A percentile compares a stretch with the other conserved stretches of the same genome.
Evolutionary conservation across 768 basidiomycete species (phyloP).

Genomic region (Boletus rubropictus): DNA sequence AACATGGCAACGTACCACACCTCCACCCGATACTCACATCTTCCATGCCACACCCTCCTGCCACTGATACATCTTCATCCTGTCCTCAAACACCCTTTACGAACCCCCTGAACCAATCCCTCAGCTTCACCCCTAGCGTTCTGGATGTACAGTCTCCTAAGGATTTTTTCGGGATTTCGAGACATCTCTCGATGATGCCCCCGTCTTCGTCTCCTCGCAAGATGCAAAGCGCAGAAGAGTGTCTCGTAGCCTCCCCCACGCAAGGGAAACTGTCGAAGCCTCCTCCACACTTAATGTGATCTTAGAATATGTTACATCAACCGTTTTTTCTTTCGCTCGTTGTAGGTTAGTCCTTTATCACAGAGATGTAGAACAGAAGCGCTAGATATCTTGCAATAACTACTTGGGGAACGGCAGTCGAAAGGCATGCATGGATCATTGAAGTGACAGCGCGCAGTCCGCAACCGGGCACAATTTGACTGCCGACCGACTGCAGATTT

Average conservation of each 20-base stretch:
- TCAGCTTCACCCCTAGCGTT: neutral
- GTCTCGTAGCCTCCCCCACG: slow-evolving; percentile 1
- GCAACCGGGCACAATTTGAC: neutral
- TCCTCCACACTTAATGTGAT: slow-evolving; percentile 19
- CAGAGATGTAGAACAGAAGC: neutral
- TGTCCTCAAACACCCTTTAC: neutral
- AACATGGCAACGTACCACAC: slow-evolving; percentile 2
- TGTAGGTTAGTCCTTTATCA: neutral
- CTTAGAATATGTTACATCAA: slow-evolving; percentile 4
- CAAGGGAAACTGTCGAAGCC: slow-evolving; percentile 18
- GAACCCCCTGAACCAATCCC: neutral
- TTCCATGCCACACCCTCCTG: slow-evolving; percentile 1
- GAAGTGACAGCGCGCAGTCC: too few relatives aligned
- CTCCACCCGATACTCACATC: neutral
- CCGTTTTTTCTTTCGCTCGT: neutral
- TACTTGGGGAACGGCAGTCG: slow-evolving; percentile 3
- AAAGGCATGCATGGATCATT: too few relatives aligned
- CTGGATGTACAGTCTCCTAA: neutral
- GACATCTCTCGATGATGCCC: slow-evolving; percentile 19
- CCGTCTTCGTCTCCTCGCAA: slow-evolving; percentile 9
- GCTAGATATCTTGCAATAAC: neutral
- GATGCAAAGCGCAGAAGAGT: neutral
- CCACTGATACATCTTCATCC: neutral
- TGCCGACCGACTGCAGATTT: slow-evolving; percentile 1
- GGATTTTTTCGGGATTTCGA: neutral